Base-by-base conservation (phyloP, 176 grass and related monocot genomes). In the Paspalum vaginatum region DNA sequence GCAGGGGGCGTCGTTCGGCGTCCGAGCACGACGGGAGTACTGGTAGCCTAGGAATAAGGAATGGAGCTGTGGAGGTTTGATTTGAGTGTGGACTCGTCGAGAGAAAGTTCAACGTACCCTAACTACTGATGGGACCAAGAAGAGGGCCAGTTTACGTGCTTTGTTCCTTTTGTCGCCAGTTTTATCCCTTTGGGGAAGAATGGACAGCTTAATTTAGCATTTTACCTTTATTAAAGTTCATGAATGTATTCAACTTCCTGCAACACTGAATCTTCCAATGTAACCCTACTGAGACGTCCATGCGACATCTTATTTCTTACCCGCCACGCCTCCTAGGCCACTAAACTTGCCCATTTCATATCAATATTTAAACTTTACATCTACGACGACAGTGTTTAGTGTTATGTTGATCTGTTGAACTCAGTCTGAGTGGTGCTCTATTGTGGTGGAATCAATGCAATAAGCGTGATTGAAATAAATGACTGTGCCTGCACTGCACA, bases 141-240 rank as follows among this genome's bases (percentile, higher is more conserved):
- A 10, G 21, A 37, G 53, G 75, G 58, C 41, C n/a, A 27, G 55
- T 75, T 76, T 68, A 45, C 37, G 56, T 47, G 79, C 64, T 56
- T 87, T 83, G 48, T 83, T 87, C 74, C 57, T 72, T 87, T 57
- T 57, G 63, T 65, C 76, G 79, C 54, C 66, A 83, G 54, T 38
- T 85, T 72, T 46, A 44, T 26, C 25, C 12, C 83, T 32, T 62
- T 53, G 6, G 26, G 4, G 20, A 26, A 47, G 49, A 59, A 54
- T 18, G 3, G 44, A 52, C 43, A 50, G 45, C 3, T 76, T 53
- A 76, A 8, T 52, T 37, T 69, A 52, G 71, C 32, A 38, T 39
- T 38, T 48, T 78, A 32, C 3, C 32, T 32, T 32, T 32, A 32
- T 32, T 32, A 32, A 32, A 32, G 32, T 32, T 2, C 32, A 53